phyloP scores from a whole-genome alignment of 257 asterid species.

The Nicotiana paniculata region DNA sequence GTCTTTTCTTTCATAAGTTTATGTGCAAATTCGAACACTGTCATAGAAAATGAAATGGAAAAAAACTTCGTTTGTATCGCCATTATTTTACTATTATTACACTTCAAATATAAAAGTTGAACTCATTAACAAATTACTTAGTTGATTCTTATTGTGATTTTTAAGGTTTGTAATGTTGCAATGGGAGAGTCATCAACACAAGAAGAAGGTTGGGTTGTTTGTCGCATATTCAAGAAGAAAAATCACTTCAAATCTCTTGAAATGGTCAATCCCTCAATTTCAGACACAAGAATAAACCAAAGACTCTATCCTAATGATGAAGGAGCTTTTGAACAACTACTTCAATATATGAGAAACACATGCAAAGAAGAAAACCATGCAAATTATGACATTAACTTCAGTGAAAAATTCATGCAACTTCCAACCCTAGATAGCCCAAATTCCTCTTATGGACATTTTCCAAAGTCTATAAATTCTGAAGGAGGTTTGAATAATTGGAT shows the following conservation, averaged over 20 bases:
- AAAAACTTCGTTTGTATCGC: no score
- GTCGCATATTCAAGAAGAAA: conserved; percentile 96
- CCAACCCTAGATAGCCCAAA: conserved; percentile 47
- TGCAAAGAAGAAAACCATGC: conserved; percentile 47
- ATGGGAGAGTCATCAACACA: background rate
- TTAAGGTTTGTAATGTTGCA: background rate
- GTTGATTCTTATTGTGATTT: background rate
- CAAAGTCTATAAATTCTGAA: conserved; percentile 15
- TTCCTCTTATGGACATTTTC: background rate
- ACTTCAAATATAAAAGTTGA: background rate
- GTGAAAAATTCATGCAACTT: conserved; percentile 52
- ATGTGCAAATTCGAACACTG: no score
- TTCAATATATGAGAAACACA: conserved; percentile 62
- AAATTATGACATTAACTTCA: background rate
- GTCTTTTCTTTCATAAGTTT: no score
- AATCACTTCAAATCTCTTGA: conserved; percentile 29
- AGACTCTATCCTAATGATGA: conserved; percentile 32
- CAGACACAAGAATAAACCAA: background rate
- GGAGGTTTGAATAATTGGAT: conserved; percentile 48
- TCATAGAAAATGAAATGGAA: no score
- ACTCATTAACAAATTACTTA: background rate
- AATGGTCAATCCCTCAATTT: background rate
- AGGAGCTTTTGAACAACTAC: conserved; percentile 62
- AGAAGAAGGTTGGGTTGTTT: conserved; percentile 94
- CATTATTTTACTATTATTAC: no score